Evolutionary conservation across 1,139 yeast genomes (phyloP).

Genomic region (Saccharomyces hybrid): DNA sequence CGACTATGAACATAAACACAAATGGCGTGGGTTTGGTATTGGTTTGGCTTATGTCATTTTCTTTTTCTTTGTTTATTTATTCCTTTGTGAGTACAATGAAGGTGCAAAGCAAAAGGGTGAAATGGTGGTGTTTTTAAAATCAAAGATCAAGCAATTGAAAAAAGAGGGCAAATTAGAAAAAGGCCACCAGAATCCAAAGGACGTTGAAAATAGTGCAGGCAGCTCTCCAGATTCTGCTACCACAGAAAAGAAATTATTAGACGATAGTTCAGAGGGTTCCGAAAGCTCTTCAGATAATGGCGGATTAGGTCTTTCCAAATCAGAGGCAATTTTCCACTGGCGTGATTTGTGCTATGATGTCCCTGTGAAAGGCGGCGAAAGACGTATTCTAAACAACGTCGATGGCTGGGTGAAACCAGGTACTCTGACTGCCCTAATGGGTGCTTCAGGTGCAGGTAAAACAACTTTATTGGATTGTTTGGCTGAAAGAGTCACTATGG

Average conservation of each 20-base stretch:
- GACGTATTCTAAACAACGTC: constrained; percentile 58
- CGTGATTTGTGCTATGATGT: constrained; percentile 68
- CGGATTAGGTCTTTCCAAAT: constrained; percentile 17
- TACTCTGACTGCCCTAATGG: constrained; percentile 72
- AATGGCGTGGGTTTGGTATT: constrained; percentile 84
- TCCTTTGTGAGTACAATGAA: constrained; percentile 56
- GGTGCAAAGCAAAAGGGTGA: constrained; percentile 83
- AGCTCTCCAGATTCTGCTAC: constrained; percentile 6
- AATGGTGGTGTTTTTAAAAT: constrained; percentile 56
- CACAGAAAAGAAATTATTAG: constrained; percentile 18
- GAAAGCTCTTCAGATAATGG: constrained; percentile 1
- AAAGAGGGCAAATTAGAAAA: constrained; percentile 22
- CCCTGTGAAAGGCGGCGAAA: constrained; percentile 54
- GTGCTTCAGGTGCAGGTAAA: constrained; percentile 85
- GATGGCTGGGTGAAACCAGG: constrained; percentile 84
- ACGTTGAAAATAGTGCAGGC: constrained; percentile 18
- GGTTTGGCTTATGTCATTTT: constrained; percentile 33
- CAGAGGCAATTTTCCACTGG: constrained; percentile 65
- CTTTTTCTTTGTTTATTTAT: constrained; percentile 35
- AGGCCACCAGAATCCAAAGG: constrained; percentile 5
- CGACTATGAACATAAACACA: constrained; percentile 49
- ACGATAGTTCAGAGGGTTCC: constrained; percentile 6
- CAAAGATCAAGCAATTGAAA: constrained; percentile 35
- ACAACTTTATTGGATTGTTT: constrained; percentile 69
- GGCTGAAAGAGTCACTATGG: constrained; percentile 71